Evolutionary conservation across 2,329 filamentous ascomycete species (phyloP).

Genomic region (Diaporthe humulicola): DNA sequence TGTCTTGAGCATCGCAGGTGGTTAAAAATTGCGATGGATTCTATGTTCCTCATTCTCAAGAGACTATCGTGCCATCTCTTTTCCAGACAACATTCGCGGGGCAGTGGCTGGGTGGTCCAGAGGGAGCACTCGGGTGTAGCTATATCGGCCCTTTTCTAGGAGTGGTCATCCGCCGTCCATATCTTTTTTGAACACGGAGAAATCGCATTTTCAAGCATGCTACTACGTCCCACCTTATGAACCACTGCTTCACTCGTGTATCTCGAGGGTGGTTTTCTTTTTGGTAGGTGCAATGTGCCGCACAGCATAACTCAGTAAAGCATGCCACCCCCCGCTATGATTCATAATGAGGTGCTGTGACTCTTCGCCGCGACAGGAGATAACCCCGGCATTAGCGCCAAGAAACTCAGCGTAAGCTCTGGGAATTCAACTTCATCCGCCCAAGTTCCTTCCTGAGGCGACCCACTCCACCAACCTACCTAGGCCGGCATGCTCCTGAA

Average conservation of each 20-base stretch:
- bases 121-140: not conserved
- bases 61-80: not conserved
- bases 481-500: no score
- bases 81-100: conserved; percentile 7
- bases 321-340: not conserved
- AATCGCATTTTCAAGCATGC: not conserved
- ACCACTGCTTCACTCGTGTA: no score
- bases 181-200: not conserved
- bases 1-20: conserved; percentile 18
- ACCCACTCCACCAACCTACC: not conserved
- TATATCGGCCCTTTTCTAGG: conserved; percentile 12
- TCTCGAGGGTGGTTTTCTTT: not conserved
- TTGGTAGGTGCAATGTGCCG: not conserved
- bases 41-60: not conserved
- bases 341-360: conserved; percentile 11
- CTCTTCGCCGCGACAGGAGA: not conserved
- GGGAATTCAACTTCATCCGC: not conserved
- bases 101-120: not conserved
- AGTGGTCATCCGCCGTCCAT: conserved; percentile 6
- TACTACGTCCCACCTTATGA: not conserved
- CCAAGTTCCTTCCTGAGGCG: not conserved
- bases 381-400: not conserved
- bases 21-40: not conserved
- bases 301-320: not conserved
- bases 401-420: not conserved